Evolutionary conservation across 2,329 filamentous ascomycete genomes (phyloP).

Genomic region (Ascochyta viciae-villosae): DNA sequence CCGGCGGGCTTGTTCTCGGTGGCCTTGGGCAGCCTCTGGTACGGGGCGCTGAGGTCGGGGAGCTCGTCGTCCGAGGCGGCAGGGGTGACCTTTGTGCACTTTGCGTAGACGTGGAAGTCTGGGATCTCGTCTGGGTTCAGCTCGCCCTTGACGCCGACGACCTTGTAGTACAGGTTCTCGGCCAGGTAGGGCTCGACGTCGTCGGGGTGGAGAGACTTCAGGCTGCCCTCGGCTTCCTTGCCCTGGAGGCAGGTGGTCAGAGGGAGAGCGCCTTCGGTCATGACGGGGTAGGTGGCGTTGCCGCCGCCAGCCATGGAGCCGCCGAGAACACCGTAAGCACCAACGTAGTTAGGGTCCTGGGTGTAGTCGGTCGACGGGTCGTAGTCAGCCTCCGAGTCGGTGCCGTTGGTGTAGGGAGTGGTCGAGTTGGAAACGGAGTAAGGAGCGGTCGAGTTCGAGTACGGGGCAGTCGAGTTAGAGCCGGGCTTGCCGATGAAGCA

Average conservation of each 20-base stretch:
- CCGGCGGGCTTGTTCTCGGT: slow-evolving; percentile 40
- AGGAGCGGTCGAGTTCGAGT: slow-evolving; percentile 26
- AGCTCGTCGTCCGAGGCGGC: slow-evolving; percentile 33
- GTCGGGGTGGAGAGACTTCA: slow-evolving; percentile 42
- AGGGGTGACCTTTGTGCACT: slow-evolving; percentile 40
- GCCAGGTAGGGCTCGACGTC: slow-evolving; percentile 45
- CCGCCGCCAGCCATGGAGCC: slow-evolving; percentile 31
- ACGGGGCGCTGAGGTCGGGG: slow-evolving; percentile 38
- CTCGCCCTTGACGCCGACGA: slow-evolving; percentile 43
- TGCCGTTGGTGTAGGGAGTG: slow-evolving; percentile 26
- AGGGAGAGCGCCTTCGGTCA: slow-evolving; percentile 43
- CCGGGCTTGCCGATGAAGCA: slow-evolving; percentile 44
- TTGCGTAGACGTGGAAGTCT: slow-evolving; percentile 44
- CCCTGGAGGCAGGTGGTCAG: slow-evolving; percentile 46
- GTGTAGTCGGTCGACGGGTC: slow-evolving; percentile 37
- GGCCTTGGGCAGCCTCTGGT: slow-evolving; percentile 34
- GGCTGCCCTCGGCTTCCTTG: slow-evolving; percentile 38
- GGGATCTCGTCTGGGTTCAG: slow-evolving; percentile 37
- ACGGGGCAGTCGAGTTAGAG: slow-evolving; percentile 35
- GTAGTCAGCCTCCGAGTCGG: slow-evolving; percentile 33
- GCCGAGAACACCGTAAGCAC: slow-evolving; percentile 43
- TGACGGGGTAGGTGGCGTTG: slow-evolving; percentile 35
- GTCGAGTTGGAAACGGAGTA: slow-evolving; percentile 31
- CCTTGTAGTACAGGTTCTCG: slow-evolving; percentile 45
- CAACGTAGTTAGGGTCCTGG: slow-evolving; percentile 42